These are phyloP conservation scores for Diaporthe humulicola DNA, from an alignment of 2,329 filamentous ascomycete genomes.

Conservation along the genomic window DNA sequence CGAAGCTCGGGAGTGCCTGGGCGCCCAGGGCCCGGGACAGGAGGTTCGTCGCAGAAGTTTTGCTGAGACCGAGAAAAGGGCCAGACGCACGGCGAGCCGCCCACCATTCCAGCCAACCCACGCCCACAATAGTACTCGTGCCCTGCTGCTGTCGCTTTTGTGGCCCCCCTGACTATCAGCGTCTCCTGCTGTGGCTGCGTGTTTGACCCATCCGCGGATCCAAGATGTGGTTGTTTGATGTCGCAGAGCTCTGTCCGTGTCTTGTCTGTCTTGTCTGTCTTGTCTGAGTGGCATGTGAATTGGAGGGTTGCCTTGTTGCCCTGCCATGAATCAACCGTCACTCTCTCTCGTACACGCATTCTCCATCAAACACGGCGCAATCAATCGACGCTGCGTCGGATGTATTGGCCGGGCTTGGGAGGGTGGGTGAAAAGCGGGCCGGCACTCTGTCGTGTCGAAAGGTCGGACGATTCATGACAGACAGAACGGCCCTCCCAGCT, in stretches of 20 bases:
- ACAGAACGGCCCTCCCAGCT: not conserved
- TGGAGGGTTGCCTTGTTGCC: not conserved
- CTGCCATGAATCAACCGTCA: slow-evolving; percentile 2
- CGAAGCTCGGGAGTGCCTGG: slow-evolving; percentile 26
- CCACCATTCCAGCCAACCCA: not conserved
- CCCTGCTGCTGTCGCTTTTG: not conserved
- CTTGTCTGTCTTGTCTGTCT: not conserved
- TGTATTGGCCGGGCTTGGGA: slow-evolving; percentile 5
- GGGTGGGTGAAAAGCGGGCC: not conserved
- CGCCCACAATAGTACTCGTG: not conserved
- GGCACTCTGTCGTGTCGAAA: not conserved
- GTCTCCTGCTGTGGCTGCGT: slow-evolving; percentile 24
- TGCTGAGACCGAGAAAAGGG: slow-evolving; percentile 16
- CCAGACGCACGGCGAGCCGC: not conserved
- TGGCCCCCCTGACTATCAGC: slow-evolving; percentile 11
- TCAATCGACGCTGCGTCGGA: not conserved
- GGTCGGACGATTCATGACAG: slow-evolving; percentile 19
- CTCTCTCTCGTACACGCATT: not conserved
- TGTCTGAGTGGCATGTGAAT: slow-evolving; percentile 8
- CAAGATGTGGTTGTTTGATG: slow-evolving; percentile 12
- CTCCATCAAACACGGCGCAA: slow-evolving; percentile 22
- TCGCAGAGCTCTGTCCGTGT: not conserved
- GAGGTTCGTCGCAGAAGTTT: slow-evolving; percentile 22
- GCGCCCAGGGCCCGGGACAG: slow-evolving; percentile 22
- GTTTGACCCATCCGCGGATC: slow-evolving; percentile 28